Evolutionary conservation across 225 moss, liverwort and hornwort species (phyloP), one percentile per base, ranked within the genome.

Genomic region (Sphagnum contortum): DNA sequence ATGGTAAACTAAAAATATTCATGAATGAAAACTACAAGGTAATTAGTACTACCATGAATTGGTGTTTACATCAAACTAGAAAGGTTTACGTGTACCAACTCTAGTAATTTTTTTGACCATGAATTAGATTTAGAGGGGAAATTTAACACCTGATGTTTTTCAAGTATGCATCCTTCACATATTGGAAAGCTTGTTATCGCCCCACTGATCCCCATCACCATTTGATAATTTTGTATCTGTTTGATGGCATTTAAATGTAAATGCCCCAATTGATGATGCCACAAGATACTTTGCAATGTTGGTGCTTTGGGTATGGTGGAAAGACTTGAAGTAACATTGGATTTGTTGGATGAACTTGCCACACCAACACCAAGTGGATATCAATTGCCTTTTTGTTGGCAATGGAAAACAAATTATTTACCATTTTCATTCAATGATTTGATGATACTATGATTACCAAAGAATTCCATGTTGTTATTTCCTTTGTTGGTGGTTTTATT

Each of bases 1-100:
- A 0, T 47, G 14, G 47, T 57, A 7, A 55, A 44, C 2, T 6
- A 1, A 6, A 48, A 57, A 50, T 46, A 70, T 55, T 57, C 63
- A 56, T 70, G 55, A 6, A 70, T 64, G 44, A 70, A 64, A 10
- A 45, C 12, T 5, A 48, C 55, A 57, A 70, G 55, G 48, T 64
- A 57, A 4, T 5, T 13, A 0, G 8, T 12, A 1, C 55, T 55
- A 48, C 66, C 6, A 60, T 29, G 44, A 44, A 44, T 29, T 6
- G 0, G 12, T 44, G 60, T 60, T 6, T 44, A 45, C 29, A 60
- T 60, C 1, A 0, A 0, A 5, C 60, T 6, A 60, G 6, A 44
- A 5, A 45, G 11, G 47, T 47, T 45, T 46, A 5, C 2, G 9
- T 60, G 60, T 4, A 60, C 60, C 5, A 60, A 9, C 8, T 14